Evolutionary conservation across 176 grass and related monocot genomes (phyloP).

Genomic region (barley (Hordeum vulgare)): DNA sequence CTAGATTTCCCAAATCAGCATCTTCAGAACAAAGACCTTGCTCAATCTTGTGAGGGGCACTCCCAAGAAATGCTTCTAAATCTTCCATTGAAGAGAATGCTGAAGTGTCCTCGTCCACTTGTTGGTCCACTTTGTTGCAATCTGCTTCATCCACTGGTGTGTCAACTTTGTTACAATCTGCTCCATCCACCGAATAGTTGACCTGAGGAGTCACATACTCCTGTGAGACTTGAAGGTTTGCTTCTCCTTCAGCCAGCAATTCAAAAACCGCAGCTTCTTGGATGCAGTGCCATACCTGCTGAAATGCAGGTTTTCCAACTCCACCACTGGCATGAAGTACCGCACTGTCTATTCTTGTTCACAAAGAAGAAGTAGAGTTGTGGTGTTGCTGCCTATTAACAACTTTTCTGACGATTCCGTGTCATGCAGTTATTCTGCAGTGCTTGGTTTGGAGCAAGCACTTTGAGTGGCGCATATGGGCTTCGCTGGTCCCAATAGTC

Average conservation of each 20-base stretch:
- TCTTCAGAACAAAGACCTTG: no score
- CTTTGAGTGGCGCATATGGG: no score
- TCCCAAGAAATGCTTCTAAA: no score
- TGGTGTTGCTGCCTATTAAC: neutral
- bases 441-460: constrained; percentile 90
- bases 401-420: neutral
- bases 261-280: no score
- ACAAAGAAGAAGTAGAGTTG: neutral
- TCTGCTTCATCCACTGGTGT: constrained; percentile 26
- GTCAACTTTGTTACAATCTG: constrained; percentile 28
- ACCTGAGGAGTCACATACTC: constrained; percentile 22
- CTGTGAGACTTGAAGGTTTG: constrained; percentile 29
- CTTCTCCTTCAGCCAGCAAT: no score
- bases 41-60: no score
- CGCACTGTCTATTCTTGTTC: neutral
- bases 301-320: constrained; percentile 76
- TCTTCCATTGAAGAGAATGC: constrained; percentile 49
- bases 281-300: no score
- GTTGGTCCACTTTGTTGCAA: constrained; percentile 8
- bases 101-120: constrained; percentile 10
- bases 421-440: constrained; percentile 76
- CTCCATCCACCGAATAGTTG: constrained; percentile 60
- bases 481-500: no score
- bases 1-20: no score
- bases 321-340: constrained; percentile 45